phyloP scores from a whole-genome alignment of 345 rosid species.

The Bruguiera sexangula region DNA sequence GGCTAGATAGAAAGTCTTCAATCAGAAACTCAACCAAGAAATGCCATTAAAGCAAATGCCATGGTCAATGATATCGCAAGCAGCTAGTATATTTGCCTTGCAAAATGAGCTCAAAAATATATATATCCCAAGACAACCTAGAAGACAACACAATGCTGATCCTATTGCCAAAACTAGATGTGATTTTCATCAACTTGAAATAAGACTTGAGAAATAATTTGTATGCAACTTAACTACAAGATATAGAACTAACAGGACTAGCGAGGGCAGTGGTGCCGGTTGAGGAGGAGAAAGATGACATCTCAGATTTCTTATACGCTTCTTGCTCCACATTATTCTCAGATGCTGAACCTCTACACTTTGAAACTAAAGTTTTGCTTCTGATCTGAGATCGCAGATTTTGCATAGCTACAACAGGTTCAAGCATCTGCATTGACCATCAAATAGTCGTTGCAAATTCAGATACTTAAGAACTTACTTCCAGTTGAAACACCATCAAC shows the following conservation, averaged over 20 bases:
- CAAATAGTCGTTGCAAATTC: conserved; percentile 2
- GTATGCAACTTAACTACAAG: conserved; percentile 29
- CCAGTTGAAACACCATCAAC: not conserved
- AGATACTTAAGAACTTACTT: not conserved
- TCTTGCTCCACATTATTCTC: conserved; percentile 19
- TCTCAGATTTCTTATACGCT: conserved; percentile 28
- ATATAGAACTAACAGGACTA: conserved; percentile 21
- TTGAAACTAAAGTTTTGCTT: conserved; percentile 21
- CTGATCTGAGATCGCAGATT: conserved; percentile 26
- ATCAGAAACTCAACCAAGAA: too few relatives aligned
- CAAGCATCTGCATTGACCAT: conserved; percentile 40
- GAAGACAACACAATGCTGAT: too few relatives aligned
- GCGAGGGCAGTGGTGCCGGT: conserved; percentile 9
- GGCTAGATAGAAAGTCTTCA: too few relatives aligned
- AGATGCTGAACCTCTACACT: conserved; percentile 2
- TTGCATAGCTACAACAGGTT: conserved; percentile 40
- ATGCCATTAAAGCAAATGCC: too few relatives aligned
- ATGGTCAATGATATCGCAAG: too few relatives aligned
- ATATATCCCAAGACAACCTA: too few relatives aligned
- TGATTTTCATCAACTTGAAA: too few relatives aligned
- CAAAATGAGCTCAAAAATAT: too few relatives aligned
- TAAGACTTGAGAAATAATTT: too few relatives aligned
- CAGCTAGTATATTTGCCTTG: too few relatives aligned
- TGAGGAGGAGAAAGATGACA: conserved; percentile 27
- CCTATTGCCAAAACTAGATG: too few relatives aligned